Percentiles rank a stretch among this genome's conserved stretches.
Evolutionary conservation across 352 stramenopile genomes (phyloP).

Genomic region (Hyaloperonospora arabidopsidis): DNA sequence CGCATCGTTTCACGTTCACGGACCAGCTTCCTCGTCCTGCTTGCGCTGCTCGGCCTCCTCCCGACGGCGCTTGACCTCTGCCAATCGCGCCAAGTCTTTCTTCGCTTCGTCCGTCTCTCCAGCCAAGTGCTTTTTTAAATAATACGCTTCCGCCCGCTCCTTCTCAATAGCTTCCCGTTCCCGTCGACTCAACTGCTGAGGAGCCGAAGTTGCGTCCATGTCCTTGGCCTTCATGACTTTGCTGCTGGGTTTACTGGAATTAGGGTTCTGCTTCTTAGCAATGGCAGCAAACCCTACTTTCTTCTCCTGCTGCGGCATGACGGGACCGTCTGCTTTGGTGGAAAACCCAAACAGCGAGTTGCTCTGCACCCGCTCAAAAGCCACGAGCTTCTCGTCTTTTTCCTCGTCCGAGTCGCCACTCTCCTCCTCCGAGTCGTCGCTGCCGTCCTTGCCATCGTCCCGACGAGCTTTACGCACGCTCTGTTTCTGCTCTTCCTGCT

Average conservation of each 20-base stretch:
- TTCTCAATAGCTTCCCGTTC: conserved; percentile 86
- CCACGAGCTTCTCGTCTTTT: conserved; percentile 43
- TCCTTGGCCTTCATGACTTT: conserved; percentile 87
- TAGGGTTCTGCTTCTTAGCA: conserved; percentile 81
- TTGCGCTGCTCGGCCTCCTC: conserved; percentile 75
- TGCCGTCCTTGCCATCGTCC: conserved; percentile 41
- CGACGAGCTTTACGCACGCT: conserved; percentile 64
- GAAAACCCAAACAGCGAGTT: conserved; percentile 70
- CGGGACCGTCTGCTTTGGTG: conserved; percentile 44
- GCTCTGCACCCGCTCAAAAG: conserved; percentile 70
- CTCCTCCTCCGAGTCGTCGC: conserved; percentile 40
- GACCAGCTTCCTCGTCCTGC: conserved; percentile 73
- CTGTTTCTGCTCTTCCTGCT: conserved; percentile 64
- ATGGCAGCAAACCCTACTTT: conserved; percentile 57
- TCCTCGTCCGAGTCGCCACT: conserved; percentile 45
- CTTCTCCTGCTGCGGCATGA: conserved; percentile 61
- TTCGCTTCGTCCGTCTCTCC: conserved; percentile 84
- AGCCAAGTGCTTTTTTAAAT: conserved; percentile 81
- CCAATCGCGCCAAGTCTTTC: conserved; percentile 72
- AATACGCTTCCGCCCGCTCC: conserved; percentile 57
- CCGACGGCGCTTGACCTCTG: conserved; percentile 70
- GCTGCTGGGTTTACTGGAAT: conserved; percentile 51
- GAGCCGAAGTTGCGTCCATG: conserved; percentile 48
- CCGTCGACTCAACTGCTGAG: conserved; percentile 69
- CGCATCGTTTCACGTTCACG: background rate